Evolutionary conservation across 495 filamentous ascomycete species (phyloP), one percentile per base, ranked within the genome.

Genomic region (Penicillium coprophilum): DNA sequence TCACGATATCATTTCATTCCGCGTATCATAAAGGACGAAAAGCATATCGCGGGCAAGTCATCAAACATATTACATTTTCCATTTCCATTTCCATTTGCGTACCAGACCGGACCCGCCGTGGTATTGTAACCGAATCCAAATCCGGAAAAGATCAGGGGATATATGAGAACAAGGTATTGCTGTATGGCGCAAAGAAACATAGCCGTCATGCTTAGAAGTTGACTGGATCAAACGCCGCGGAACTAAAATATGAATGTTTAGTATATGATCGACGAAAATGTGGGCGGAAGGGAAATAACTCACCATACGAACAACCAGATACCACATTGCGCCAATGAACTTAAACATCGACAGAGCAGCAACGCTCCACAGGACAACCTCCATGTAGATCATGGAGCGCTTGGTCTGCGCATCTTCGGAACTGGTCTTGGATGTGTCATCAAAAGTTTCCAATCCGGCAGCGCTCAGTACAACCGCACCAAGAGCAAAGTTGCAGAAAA

Each of bases 401-500:
- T 75, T 59, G 46, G 76, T 72, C 53, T 79, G 54, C 45, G 71
- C 73, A 38, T 84, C 74, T n/a, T 70, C 57, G 8, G 65, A 60
- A 2, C 69, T 74, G 27, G 41, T 58, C 10, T 23, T 50, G 17
- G 45, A 36, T 9, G 36, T 53, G 7, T 59, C 49, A 36, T 75
- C 71, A 39, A 94, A 78, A 19, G 78, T 79, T 54, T 94, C 84
- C 53, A 97, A 66, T 6, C 95, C 95, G 21, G 86, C 95, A 1
- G 88, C 83, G 59, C 86, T 89, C 55, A 97, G 73, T 40, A 99
- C 92, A n/a, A 92, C 82, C 1, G 94, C 94, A 4, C 80, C 82
- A 6, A 99, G 86, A 10, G 85, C 91, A 66, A 97, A 89, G 72
- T 99, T 99, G 62, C 85, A 92, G 66, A 96, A 91, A 75, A 99